Conservation (phyloP, 805 yeast species). For the Candida ovalis region DNA sequence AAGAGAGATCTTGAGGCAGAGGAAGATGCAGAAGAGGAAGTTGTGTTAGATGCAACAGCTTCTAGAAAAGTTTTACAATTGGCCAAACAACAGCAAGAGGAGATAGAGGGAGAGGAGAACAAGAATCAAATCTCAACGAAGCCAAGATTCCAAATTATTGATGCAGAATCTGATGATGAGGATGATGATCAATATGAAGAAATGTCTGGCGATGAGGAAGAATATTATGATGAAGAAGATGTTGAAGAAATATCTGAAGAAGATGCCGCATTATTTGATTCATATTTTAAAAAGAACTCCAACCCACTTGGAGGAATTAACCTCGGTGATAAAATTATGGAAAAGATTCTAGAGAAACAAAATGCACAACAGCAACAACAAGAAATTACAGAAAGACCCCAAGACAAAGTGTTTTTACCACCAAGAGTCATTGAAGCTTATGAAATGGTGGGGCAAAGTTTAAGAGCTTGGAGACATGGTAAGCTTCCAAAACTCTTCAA, state of each 20-base stretch:
- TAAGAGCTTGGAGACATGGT: constrained; percentile 90
- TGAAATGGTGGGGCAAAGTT: constrained; percentile 82
- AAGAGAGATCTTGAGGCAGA: constrained; percentile 33
- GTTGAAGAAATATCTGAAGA: constrained; percentile 64
- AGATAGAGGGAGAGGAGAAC: constrained; percentile 67
- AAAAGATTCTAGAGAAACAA: constrained; percentile 70
- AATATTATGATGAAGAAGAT: constrained; percentile 43
- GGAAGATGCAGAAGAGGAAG: constrained; percentile 51
- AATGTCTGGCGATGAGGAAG: constrained; percentile 36
- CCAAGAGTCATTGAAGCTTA: constrained; percentile 96
- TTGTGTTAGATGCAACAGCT: constrained; percentile 71
- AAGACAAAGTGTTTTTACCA: constrained; percentile 81
- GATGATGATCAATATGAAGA: constrained; percentile 28
- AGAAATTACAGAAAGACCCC: constrained; percentile 35
- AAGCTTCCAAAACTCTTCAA: constrained; percentile 95
- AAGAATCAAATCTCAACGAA: constrained; percentile 19
- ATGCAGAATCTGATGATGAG: constrained; percentile 34
- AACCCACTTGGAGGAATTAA: constrained; percentile 48
- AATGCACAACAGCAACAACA: constrained; percentile 25
- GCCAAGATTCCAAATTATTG: constrained; percentile 29
- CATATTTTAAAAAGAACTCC: constrained; percentile 48
- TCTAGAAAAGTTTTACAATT: constrained; percentile 83
- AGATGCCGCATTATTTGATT: constrained; percentile 81
- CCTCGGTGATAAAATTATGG: constrained; percentile 92
- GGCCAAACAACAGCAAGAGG: constrained; percentile 93